Evolutionary conservation across 345 rosid species (phyloP).

Genomic region (Murraya paniculata): DNA sequence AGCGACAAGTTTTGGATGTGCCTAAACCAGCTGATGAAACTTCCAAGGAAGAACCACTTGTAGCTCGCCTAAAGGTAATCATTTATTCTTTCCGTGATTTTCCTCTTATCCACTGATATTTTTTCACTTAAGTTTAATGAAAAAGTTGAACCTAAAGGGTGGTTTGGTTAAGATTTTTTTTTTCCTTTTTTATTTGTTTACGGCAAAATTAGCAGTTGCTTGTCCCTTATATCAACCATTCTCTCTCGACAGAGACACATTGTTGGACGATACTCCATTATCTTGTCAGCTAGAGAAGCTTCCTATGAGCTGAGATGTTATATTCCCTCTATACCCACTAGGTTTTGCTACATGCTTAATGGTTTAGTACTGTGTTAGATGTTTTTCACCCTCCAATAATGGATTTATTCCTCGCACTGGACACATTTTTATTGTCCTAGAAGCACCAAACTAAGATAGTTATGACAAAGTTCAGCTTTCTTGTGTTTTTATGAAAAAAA

Average conservation of each 20-base stretch:
- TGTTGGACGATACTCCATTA: not conserved
- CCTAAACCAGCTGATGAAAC: constrained; percentile 41
- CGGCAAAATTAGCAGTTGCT: too few relatives aligned
- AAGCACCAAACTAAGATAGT: not conserved
- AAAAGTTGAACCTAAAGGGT: not conserved
- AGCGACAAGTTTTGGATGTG: constrained; percentile 47
- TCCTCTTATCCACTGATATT: not conserved
- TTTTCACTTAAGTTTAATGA: not conserved
- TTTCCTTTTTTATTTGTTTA: too few relatives aligned
- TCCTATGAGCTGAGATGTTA: not conserved
- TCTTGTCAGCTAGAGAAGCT: not conserved
- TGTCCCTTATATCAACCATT: too few relatives aligned
- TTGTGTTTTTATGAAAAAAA: not conserved
- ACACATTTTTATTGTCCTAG: not conserved
- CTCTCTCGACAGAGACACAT: not conserved
- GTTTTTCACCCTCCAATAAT: not conserved
- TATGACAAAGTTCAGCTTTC: not conserved
- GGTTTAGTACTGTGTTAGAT: not conserved
- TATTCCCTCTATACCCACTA: not conserved
- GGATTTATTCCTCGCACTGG: not conserved
- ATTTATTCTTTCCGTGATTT: not conserved
- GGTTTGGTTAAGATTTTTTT: not conserved
- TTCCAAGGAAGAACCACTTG: constrained; percentile 82
- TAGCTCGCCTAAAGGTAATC: constrained; percentile 84
- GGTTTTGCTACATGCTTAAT: not conserved